Evolutionary conservation across 2,329 filamentous ascomycete genomes (phyloP), one percentile per base, ranked within the genome.

Genomic region (Penicillium sp.): DNA sequence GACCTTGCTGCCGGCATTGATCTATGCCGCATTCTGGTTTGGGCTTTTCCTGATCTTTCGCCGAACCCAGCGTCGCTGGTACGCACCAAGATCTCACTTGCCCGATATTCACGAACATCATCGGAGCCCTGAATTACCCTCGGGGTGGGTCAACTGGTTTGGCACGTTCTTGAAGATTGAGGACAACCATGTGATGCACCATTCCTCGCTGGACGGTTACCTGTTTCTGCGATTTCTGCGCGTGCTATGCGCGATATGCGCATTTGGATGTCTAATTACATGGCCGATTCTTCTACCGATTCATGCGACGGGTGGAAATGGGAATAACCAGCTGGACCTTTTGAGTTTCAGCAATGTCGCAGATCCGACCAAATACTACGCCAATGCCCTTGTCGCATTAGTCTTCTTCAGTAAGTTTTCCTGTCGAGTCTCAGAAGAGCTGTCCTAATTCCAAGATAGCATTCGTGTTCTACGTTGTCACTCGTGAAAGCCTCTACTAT

Each of bases 261-360:
- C 97, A 34, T 88, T 91, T 6, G 95, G 94, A 50, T 91, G 90
- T 69, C 79, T 86, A 66, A 88, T 97, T 61, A 92, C 91, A 39
- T 96, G 91, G 90, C 94, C 95, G 0, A 83, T 97, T 35, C 81
- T 98, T 15, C 89, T 90, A 85, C 94, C 95, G 0, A 81, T 97
- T 69, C 94, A 97, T 75, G 86, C 87, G 52, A 96, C 92, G 0
- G 95, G 95, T 15, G 88, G 90, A 20, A 88, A 83, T 20, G 82
- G 81, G 0, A 81, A 87, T 59, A 68, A 71, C 2, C 84, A 96
- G 75, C 84, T 99, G 17, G 88, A 97, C 69, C 80, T 89, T 1
- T 81, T 98, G 61, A 90, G 89, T 8, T 92, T 96, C 71, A 85
- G 89, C 68, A 96, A 97, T 71, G 82, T 96, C 42, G 71, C 76